Conservation (phyloP, 2,329 filamentous ascomycete genomes). For the Talaromyces sp. region DNA sequence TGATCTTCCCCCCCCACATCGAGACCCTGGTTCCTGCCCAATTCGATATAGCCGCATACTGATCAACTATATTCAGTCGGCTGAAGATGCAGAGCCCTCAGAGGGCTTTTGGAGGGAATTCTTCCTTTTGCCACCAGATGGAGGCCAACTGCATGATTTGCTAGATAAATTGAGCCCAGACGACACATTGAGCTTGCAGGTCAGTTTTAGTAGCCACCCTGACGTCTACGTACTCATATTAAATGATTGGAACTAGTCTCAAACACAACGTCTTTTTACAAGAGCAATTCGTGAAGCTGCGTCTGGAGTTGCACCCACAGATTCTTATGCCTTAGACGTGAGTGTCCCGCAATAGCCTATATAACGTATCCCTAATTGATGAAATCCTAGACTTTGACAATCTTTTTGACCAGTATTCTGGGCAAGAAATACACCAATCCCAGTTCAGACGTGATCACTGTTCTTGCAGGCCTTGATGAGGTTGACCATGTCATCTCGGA, state of each 20-base stretch:
- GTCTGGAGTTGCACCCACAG: slow-evolving; percentile 60
- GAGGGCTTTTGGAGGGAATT: slow-evolving; percentile 97
- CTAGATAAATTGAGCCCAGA: slow-evolving; percentile 72
- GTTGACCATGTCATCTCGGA: slow-evolving; percentile 86
- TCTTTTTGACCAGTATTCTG: slow-evolving; percentile 80
- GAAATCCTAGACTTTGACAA: slow-evolving; percentile 73
- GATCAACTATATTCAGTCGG: slow-evolving; percentile 53
- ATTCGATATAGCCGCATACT: slow-evolving; percentile 11
- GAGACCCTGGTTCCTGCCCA: background rate
- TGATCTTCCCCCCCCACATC: slow-evolving; percentile 14
- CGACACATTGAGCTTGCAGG: slow-evolving; percentile 75
- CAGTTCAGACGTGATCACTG: slow-evolving; percentile 89
- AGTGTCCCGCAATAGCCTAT: slow-evolving; percentile 8
- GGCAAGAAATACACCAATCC: slow-evolving; percentile 92
- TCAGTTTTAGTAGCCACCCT: slow-evolving; percentile 32
- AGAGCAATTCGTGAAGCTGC: slow-evolving; percentile 72
- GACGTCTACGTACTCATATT: background rate
- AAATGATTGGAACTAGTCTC: slow-evolving; percentile 48
- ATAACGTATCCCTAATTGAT: slow-evolving; percentile 40
- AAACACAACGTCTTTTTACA: slow-evolving; percentile 77
- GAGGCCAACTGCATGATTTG: slow-evolving; percentile 65
- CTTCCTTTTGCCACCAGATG: slow-evolving; percentile 85
- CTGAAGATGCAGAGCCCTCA: slow-evolving; percentile 69
- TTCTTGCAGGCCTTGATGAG: slow-evolving; percentile 85
- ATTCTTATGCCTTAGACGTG: slow-evolving; percentile 85